Base-by-base conservation (phyloP, 2,329 filamentous ascomycete species). In the Pezicula carpinea region DNA sequence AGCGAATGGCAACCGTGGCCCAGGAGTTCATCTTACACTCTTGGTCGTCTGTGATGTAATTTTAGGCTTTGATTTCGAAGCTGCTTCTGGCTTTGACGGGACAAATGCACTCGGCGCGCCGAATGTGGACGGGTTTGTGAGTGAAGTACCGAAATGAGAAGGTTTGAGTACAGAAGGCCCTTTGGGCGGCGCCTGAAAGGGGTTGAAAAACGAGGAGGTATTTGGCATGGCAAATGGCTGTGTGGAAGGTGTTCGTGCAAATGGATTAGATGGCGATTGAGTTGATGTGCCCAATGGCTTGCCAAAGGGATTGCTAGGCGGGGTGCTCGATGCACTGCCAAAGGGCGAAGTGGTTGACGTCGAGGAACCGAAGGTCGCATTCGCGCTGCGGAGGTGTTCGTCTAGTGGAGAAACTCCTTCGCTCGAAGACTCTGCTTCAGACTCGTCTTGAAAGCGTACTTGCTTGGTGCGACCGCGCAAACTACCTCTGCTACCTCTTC, bases 391-490 rank as follows among this genome's bases (percentile, higher is more conserved):
- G 3, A 13, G 26, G 39, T 11, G 18, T 15, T 26, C 17, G 26
- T 18, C 26, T 29, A 17, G n/a, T 31, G 17, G 10, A 29, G 13
- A 21, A 8, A 18, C 14, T 38, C 17, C 15, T 38, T 38, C 21
- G 7, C 17, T 13, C 17, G 15, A 21, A 11, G 35, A 38, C 21
- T 38, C 17, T 38, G 17, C 14, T 38, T 38, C 35, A 38, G 15
- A 38, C 17, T 2, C 8, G 10, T 29, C 26, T 29, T 29, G 26
- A 11, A 64, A 63, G 43, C 53, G 53, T 19, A 61, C 58, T 31
- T 50, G 48, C 46, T 60, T 63, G 46, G 55, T 58, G 39, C n/a
- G 19, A 38, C 18, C 44, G 21, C 48, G 52, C n/a, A 43, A 43
- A 17, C 40, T 45, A 21, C 49, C 43, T 45, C 51, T 46, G 19